Evolutionary conservation across 73 alveolate species (phyloP), one percentile per base, ranked within the genome.

Genomic region (Paramecium sexaurelia): DNA sequence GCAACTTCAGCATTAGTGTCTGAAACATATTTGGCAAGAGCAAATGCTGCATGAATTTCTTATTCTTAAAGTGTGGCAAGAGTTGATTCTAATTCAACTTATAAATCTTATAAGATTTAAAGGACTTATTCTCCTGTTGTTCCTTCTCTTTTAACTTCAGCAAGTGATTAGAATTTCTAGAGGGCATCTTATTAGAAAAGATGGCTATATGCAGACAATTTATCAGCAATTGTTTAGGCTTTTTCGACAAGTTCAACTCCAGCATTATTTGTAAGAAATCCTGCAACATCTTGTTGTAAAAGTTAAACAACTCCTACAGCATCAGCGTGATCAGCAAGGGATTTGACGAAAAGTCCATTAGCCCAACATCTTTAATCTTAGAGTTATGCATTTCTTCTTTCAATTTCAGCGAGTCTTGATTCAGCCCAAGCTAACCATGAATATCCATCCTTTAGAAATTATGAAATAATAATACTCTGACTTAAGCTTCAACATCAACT

Each of bases 141-240:
- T 78, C 90, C 90, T 40, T 39, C 75, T 78, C 90, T 78, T 55
- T 78, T 78, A 61, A 78, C 75, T 78, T 78, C 43, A 26, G 90
- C 71, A 22, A 78, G 71, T 20, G 90, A 71, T 71, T 71, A 20
- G 90, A 78, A 78, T 78, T 45, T 78, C 55, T 78, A 24, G 55
- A 78, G 43, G 69, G 90, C 90, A 78, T 78, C 90, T 78, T 78
- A 78, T 78, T 78, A 78, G 90, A 78, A 78, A 45, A 78, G 90
- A 36, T 78, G 90, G 15, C 75, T 41, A 47, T 78, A 78, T 22
- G 90, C 68, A 40, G 90, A 78, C 61, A 78, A 40, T 43, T 45
- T 78, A 47, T 78, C 90, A 43, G 90, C 90, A 6, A 78, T 78
- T 22, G 68, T 41, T 20, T 39, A 9, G 40, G 90, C 68, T 13